A percentile compares a stretch with the other conserved stretches of the same genome.
phyloP scores from a whole-genome alignment of 345 rosid genomes.

The Gynandropsis gynandra region DNA sequence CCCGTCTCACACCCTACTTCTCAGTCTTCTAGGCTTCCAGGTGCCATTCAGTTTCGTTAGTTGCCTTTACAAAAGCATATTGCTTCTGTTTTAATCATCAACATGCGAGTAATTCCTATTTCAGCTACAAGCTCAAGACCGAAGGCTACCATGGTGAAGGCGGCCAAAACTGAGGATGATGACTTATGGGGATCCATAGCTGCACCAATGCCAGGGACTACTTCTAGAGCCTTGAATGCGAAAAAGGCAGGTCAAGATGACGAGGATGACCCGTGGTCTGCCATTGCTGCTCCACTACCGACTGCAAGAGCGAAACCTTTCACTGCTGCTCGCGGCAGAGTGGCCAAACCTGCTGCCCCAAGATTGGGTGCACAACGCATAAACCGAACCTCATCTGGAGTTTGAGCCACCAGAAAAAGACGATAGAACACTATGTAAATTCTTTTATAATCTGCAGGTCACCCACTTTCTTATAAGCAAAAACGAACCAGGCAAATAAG shows the following conservation, averaged over 20 bases:
- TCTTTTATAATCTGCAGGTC: slow-evolving; percentile 32
- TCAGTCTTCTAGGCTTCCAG: slow-evolving; percentile 62
- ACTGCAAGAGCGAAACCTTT: slow-evolving; percentile 71
- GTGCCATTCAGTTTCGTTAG: slow-evolving; percentile 30
- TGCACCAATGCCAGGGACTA: slow-evolving; percentile 64
- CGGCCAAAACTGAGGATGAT: slow-evolving; percentile 54
- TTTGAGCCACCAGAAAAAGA: slow-evolving; percentile 30
- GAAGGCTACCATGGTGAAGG: slow-evolving; percentile 38
- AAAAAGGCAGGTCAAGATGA: slow-evolving; percentile 42
- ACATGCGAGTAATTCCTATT: background rate
- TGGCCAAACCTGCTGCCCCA: slow-evolving; percentile 55
- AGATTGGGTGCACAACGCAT: slow-evolving; percentile 89
- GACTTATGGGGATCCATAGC: slow-evolving; percentile 98
- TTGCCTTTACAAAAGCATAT: slow-evolving; percentile 9
- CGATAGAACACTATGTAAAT: slow-evolving; percentile 35
- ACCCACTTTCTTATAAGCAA: slow-evolving; percentile 18
- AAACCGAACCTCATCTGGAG: slow-evolving; percentile 72
- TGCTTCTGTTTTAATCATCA: slow-evolving; percentile 1
- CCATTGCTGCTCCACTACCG: slow-evolving; percentile 93
- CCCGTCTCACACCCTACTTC: slow-evolving; percentile 67
- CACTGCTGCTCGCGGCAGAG: slow-evolving; percentile 68
- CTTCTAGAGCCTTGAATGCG: slow-evolving; percentile 58
- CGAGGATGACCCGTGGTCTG: slow-evolving; percentile 90
- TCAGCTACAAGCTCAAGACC: slow-evolving; percentile 57
- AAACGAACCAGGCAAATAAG: slow-evolving; percentile 10